Percentiles rank a stretch among this genome's conserved stretches.
phyloP scores from a whole-genome alignment of 2,329 filamentous ascomycete genomes.

The Aspergillus sp. region DNA sequence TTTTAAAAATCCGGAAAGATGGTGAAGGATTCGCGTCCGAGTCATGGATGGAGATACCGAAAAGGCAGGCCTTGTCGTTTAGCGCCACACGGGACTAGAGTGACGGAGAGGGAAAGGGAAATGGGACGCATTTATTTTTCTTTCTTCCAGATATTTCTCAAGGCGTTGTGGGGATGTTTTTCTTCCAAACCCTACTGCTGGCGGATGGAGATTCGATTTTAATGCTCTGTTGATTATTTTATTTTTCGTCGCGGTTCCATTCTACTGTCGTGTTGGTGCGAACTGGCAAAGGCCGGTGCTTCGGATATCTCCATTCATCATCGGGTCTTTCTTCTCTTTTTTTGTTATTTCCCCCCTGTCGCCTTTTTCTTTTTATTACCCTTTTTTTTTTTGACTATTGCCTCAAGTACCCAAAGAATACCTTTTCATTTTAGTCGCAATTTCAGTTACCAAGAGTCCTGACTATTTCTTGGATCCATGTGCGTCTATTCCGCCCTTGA shows the following conservation, averaged over 20 bases:
- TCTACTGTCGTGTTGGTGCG: conserved; percentile 1
- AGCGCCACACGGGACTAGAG: not conserved
- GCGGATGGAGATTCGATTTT: conserved; percentile 5
- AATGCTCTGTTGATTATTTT: conserved; percentile 4
- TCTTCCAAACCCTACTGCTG: conserved; percentile 1
- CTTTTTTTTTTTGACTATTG: conserved; percentile 18
- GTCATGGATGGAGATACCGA: conserved; percentile 6
- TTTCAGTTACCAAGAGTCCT: too few species aligned
- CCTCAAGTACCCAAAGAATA: conserved; percentile 21
- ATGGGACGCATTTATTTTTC: conserved; percentile 3
- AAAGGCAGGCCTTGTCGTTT: conserved; percentile 6
- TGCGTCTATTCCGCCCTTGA: too few species aligned
- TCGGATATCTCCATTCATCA: conserved; percentile 13
- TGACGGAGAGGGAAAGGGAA: conserved; percentile 5
- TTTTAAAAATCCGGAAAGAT: conserved; percentile 15
- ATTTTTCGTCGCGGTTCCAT: conserved; percentile 1
- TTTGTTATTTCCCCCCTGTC: conserved; percentile 11
- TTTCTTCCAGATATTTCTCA: conserved; percentile 1
- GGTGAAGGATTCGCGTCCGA: conserved; percentile 27
- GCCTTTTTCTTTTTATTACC: conserved; percentile 7
- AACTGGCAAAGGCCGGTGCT: conserved; percentile 9
- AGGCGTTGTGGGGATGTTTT: conserved; percentile 2
- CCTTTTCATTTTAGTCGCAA: conserved; percentile 15
- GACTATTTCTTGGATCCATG: too few species aligned
- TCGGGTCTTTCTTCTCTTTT: conserved; percentile 12